Base-by-base conservation (phyloP, 805 yeast species). In the Metschnikowia peoriensis region DNA sequence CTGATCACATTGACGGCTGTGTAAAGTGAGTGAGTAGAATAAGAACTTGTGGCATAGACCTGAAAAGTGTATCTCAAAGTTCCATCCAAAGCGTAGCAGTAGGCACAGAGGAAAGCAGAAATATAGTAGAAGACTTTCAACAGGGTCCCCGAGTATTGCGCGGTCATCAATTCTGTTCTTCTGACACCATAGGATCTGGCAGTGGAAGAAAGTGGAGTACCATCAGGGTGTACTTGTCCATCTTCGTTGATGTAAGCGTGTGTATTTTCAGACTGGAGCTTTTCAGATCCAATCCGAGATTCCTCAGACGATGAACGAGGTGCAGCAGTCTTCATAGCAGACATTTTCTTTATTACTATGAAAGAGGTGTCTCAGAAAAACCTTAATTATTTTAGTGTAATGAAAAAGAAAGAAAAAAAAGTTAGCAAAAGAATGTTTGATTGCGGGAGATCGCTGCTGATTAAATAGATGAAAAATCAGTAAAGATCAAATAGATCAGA, bases 1-100 rank as follows among this genome's bases (percentile, higher is more conserved):
- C 77, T 75, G 54, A 85, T 76, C 29, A 83, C 85, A 54, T 79
- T 75, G 52, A 86, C 77, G 2, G 89, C 81, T 6, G 89, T 76
- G 42, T 78, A 65, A 51, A 82, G 69, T 7, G 89, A 79, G 62
- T 85, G 88, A 12, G 65, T 59, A 28, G 74, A 52, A 67, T 80
- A 85, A 12, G 84, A 75, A 45, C 73, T 66, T 8, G 88, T 77
- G 14, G 89, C 90, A 55, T 75, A 76, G 4, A 78, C 63, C 58
- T 82, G 84, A 54, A 76, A 81, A 15, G 75, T 70, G 46, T 64
- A 69, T 57, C 85, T 72, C 45, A 77, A 64, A 39, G 75, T 75
- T 48, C 79, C 76, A 60, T 85, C 89, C 44, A 86, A 69, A 38
- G 85, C 82, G 59, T 83, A 83, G 28, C 78, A 78, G 59, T 83